These are phyloP conservation scores for Diversispora epigaea DNA, from an alignment of 192 early-diverging fungal species.

Conservation along the genomic window DNA sequence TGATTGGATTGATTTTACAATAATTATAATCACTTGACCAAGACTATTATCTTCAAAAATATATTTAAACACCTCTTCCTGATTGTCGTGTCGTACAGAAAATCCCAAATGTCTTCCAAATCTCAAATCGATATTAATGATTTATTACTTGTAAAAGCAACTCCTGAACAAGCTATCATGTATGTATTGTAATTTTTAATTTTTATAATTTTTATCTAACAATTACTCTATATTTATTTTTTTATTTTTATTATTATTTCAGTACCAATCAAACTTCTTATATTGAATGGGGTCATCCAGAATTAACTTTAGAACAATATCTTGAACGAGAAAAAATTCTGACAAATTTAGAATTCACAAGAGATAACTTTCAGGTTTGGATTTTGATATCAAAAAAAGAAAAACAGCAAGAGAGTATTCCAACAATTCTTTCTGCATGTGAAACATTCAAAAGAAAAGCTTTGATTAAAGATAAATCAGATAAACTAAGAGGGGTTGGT, in stretches of 20 bases:
- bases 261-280: slow-evolving; percentile 11
- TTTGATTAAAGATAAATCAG: neutral
- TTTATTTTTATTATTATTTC: neutral
- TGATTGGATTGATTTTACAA: too few relatives aligned
- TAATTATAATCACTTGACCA: too few relatives aligned
- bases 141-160: neutral
- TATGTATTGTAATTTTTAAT: neutral
- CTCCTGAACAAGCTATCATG: neutral
- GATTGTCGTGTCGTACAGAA: too few relatives aligned
- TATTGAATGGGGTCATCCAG: slow-evolving; percentile 7
- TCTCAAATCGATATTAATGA: neutral
- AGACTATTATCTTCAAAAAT: too few relatives aligned
- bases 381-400: neutral
- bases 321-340: neutral
- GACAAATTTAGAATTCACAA: neutral
- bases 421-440: neutral
- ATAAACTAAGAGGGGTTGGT: too few relatives aligned
- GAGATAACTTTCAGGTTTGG: slow-evolving; percentile 16
- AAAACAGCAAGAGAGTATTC: neutral
- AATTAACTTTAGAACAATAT: slow-evolving; percentile 14
- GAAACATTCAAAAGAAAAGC: slow-evolving; percentile 16
- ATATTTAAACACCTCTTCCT: too few relatives aligned
- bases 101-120: too few relatives aligned
- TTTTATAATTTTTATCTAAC: neutral
- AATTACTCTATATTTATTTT: neutral